Evolutionary conservation across 768 basidiomycete species (phyloP), one percentile per base, ranked within the genome.

Genomic region (Nevesoporus exiguus): DNA sequence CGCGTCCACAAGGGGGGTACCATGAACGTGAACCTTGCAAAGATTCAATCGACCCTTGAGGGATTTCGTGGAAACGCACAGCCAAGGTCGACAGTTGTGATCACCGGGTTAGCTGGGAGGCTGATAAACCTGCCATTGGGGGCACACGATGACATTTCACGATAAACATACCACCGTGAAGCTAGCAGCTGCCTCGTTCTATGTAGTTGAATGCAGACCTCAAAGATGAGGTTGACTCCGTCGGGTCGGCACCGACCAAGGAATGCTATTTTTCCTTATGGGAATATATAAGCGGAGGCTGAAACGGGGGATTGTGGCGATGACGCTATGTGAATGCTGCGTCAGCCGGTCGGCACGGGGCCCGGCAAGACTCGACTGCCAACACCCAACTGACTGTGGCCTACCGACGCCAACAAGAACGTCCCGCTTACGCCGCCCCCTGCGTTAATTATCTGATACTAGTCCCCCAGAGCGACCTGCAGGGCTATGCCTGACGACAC

Each of bases 401-500:
- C 46, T 9, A 37, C 47, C 27, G 34, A 47, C 46, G 46, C 14
- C 31, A 17, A 44, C 43, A 30, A 30, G 46, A 11, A 37, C 37
- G 39, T 21, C 39, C 6, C 6, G 21, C 7, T 21, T 36, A 15
- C 15, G 14, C 15, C 17, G 34, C 15, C 31, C 13, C 13, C 30
- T 13, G n/a, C 43, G 15, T 40, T n/a, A 27, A 11, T 19, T 11
- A 19, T 47, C 44, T 55, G 39, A 49, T 19, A 77, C 36, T 7
- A 13, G 22, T 21, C 27, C 10, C 19, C 15, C 7, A 15, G 17
- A 25, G 5, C 14, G 19, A 27, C 15, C 17, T 17, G 27, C 21
- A 10, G 10, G 27, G 57, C 60, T 61, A 85, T 86, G 83, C 76
- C 78, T 37, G 74, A 75, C 64, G 72, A 71, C 59, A 75, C 70